Percentiles rank a stretch among this genome's conserved stretches.
Conservation (phyloP, 1,284 basidiomycete species). For the Rhizopogon parksii region DNA sequence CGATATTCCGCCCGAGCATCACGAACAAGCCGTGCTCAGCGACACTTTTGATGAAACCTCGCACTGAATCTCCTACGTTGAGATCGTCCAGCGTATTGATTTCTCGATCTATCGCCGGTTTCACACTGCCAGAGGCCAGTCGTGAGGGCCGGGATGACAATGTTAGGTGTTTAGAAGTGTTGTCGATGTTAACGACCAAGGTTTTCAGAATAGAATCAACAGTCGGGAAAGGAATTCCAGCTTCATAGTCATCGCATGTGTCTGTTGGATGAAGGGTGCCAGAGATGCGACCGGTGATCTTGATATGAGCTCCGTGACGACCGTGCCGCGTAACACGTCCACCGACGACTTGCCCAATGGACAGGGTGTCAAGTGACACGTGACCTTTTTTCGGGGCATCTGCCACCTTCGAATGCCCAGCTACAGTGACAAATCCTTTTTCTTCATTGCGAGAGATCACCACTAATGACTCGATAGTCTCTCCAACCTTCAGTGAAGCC, state of each 20-base stretch:
- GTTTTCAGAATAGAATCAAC: slow-evolving; percentile 67
- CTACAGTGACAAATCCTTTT: slow-evolving; percentile 84
- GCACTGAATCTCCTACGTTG: slow-evolving; percentile 64
- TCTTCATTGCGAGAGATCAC: slow-evolving; percentile 89
- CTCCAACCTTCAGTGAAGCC: slow-evolving; percentile 60
- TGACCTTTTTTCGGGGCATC: slow-evolving; percentile 42
- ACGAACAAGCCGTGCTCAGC: slow-evolving; percentile 90
- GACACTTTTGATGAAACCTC: slow-evolving; percentile 88
- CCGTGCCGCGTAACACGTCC: slow-evolving; percentile 73
- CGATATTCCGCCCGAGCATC: slow-evolving; percentile 72
- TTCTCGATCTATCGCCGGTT: slow-evolving; percentile 62
- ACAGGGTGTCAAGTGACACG: slow-evolving; percentile 60
- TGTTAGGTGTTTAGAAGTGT: slow-evolving; percentile 51
- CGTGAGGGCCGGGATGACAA: slow-evolving; percentile 77
- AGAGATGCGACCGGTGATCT: slow-evolving; percentile 62
- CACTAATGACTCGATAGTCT: slow-evolving; percentile 71
- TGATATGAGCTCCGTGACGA: slow-evolving; percentile 67
- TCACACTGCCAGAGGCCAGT: slow-evolving; percentile 43
- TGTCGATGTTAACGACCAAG: slow-evolving; percentile 65
- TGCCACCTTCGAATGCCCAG: slow-evolving; percentile 53
- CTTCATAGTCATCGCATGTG: slow-evolving; percentile 70
- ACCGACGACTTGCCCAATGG: slow-evolving; percentile 65
- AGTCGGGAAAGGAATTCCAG: slow-evolving; percentile 51
- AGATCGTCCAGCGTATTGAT: slow-evolving; percentile 62
- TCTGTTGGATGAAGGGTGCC: slow-evolving; percentile 81